A percentile compares a stretch with the other conserved stretches of the same genome.
Evolutionary conservation across 306 rosid species (phyloP).

Genomic region (Acacia acuminata): DNA sequence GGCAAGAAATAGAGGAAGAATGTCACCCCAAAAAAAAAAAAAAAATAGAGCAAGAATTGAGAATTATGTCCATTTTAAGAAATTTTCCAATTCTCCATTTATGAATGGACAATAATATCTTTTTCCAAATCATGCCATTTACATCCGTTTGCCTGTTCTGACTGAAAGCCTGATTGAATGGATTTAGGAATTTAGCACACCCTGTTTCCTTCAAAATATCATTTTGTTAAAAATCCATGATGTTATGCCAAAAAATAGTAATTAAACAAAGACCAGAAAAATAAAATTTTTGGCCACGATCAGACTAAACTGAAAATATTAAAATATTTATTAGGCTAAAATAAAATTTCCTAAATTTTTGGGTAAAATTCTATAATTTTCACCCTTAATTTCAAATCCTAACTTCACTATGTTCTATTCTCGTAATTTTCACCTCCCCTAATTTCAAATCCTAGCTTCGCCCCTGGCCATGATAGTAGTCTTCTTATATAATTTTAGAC

Average conservation of each 20-base stretch:
- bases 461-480: too few relatives aligned
- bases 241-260: not conserved
- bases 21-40: not conserved
- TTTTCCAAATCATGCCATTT: not conserved
- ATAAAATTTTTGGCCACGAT: too few relatives aligned
- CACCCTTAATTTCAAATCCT: too few relatives aligned
- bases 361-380: too few relatives aligned
- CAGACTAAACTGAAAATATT: too few relatives aligned
- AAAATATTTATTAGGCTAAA: too few relatives aligned
- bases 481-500: too few relatives aligned
- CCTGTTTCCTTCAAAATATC: not conserved
- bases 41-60: not conserved
- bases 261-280: not conserved
- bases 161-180: not conserved
- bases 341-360: too few relatives aligned
- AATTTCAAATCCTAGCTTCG: too few relatives aligned
- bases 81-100: slow-evolving; percentile 1
- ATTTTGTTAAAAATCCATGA: not conserved
- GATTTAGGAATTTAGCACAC: not conserved
- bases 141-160: not conserved
- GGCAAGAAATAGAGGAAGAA: not conserved
- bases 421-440: too few relatives aligned
- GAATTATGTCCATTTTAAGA: slow-evolving; percentile 13
- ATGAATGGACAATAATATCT: not conserved
- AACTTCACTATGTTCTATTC: too few relatives aligned